Base-by-base conservation (phyloP, 371 early-diverging fungal species). In the Apophysomyces ossiformis region DNA sequence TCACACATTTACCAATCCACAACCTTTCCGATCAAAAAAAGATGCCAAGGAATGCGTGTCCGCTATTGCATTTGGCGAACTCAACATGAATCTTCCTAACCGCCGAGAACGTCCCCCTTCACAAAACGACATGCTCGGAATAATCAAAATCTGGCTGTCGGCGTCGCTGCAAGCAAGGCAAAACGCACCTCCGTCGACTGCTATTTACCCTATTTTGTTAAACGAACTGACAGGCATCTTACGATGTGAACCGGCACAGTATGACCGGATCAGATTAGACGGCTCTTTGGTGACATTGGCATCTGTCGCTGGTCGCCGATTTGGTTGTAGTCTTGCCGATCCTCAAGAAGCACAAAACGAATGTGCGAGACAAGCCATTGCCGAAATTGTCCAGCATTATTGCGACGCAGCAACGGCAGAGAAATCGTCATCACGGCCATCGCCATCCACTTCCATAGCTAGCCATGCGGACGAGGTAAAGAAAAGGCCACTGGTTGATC, bases 1-100 rank as follows among this genome's bases (percentile, higher is more conserved):
- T 26, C 54, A 50, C 54, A 50, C 54, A 50, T 50, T 50, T 50
- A 26, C 54, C 16, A 21, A 26, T 26, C 54, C 54, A 21, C 21
- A 50, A 50, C 21, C 54, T 6, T 50, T 16, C 21, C 16, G 54
- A 50, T 50, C 54, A 50, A 50, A 50, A 26, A 50, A 50, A 50
- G 54, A 50, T 1, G 54, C 54, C 54, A 50, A 50, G 54, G 54
- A 50, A 11, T 9, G 21, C 21, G 54, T 50, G 5, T 50, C 54
- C 5, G 54, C 54, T 2, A n/a, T 50, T 32, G 54, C 54, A 50
- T 50, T 50, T 8, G 21, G 54, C 16, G 54, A 50, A 50, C 54
- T 50, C 21, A 21, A 21, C 21, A 9, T 50, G 11, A 16, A 50
- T 50, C 54, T 50, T 50, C 54, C 54, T 6, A 50, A 21, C 11